Percentiles rank a stretch among this genome's conserved stretches.
These are phyloP conservation scores for Blastobotrys arbuscula DNA, from an alignment of 1,139 yeast species.

Conservation along the genomic window DNA sequence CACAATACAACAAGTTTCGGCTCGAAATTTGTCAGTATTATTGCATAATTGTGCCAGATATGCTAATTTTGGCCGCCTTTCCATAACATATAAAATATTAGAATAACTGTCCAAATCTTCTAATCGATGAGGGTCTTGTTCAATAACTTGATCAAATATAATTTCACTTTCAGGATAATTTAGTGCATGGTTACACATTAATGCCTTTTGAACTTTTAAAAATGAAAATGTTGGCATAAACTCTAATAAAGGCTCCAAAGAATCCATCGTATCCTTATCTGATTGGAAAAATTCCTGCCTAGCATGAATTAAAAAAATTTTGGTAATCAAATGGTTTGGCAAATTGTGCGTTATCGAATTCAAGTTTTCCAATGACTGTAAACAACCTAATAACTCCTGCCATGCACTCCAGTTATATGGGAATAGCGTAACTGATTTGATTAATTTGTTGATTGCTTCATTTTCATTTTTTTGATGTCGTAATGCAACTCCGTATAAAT, in stretches of 20 bases:
- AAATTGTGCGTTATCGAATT: conserved; percentile 20
- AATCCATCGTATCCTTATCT: conserved; percentile 32
- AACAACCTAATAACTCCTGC: conserved; percentile 69
- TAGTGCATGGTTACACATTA: conserved; percentile 71
- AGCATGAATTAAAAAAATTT: conserved; percentile 62
- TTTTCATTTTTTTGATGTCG: conserved; percentile 55
- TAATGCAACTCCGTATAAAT: conserved; percentile 56
- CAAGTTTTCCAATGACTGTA: conserved; percentile 55
- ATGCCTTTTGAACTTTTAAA: conserved; percentile 72
- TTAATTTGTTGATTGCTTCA: conserved; percentile 55
- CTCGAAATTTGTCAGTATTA: conserved; percentile 77
- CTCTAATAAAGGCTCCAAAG: conserved; percentile 36
- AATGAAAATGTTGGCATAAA: conserved; percentile 70
- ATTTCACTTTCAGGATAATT: conserved; percentile 77
- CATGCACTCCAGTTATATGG: conserved; percentile 95
- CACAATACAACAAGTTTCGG: conserved; percentile 91
- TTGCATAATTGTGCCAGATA: conserved; percentile 82
- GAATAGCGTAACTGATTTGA: conserved; percentile 53
- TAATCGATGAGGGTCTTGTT: conserved; percentile 76
- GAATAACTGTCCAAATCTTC: conserved; percentile 92
- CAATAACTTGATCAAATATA: conserved; percentile 68
- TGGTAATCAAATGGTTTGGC: conserved; percentile 39
- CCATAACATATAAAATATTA: conserved; percentile 91
- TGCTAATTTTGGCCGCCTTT: conserved; percentile 76
- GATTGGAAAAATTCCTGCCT: conserved; percentile 79